Percentiles rank a stretch among this genome's conserved stretches.
These are phyloP conservation scores for Dactylellina cionopaga DNA, from an alignment of 2,329 filamentous ascomycete species.

Conservation along the genomic window DNA sequence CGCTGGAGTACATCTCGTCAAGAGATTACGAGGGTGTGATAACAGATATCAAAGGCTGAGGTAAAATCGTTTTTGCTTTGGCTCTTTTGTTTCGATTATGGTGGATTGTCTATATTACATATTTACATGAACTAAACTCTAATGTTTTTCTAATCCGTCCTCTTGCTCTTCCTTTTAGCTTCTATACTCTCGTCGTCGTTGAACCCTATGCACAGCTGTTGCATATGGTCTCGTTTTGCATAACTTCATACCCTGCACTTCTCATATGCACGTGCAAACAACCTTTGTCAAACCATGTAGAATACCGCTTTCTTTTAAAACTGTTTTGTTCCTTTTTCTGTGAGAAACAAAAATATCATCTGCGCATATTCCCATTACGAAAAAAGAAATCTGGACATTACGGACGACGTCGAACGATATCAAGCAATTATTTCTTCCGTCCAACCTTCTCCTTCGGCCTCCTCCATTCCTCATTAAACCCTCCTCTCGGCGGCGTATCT, in stretches of 20 bases:
- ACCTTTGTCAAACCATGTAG: slow-evolving; percentile 31
- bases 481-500: slow-evolving; percentile 78
- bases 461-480: slow-evolving; percentile 97
- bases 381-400: too few relatives aligned
- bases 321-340: neutral
- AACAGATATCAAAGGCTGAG: slow-evolving; percentile 68
- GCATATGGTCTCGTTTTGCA: slow-evolving; percentile 38
- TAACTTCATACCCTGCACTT: slow-evolving; percentile 47
- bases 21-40: slow-evolving; percentile 94
- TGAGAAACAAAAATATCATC: slow-evolving; percentile 15
- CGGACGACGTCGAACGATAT: too few relatives aligned
- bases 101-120: slow-evolving; percentile 52
- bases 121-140: slow-evolving; percentile 42
- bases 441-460: slow-evolving; percentile 61
- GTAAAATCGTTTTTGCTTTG: neutral
- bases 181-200: neutral
- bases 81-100: slow-evolving; percentile 4
- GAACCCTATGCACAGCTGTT: slow-evolving; percentile 15
- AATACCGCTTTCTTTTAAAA: slow-evolving; percentile 15
- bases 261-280: slow-evolving; percentile 15
- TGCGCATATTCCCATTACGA: neutral
- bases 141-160: slow-evolving; percentile 29
- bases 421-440: slow-evolving; percentile 47
- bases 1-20: slow-evolving; percentile 89
- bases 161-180: slow-evolving; percentile 20